Evolutionary conservation across 2,329 filamentous ascomycete genomes (phyloP).

Genomic region (Diplocarpon mali): DNA sequence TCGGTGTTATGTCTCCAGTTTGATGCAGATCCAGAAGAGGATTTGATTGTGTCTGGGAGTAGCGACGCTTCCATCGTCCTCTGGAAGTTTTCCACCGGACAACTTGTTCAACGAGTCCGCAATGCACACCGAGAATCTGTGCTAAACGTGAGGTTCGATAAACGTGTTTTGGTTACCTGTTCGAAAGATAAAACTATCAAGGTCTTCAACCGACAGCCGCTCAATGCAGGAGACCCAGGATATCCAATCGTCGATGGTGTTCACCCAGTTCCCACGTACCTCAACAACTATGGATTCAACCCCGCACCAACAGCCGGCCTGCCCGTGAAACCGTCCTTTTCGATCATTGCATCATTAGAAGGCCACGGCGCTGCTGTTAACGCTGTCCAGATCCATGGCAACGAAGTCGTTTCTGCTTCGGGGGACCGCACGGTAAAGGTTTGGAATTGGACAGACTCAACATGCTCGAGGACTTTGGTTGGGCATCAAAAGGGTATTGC

Average conservation of each 20-base stretch:
- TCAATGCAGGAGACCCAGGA: slow-evolving; percentile 50
- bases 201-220: slow-evolving; percentile 72
- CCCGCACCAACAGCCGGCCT: slow-evolving; percentile 34
- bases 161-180: slow-evolving; percentile 84
- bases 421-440: slow-evolving; percentile 90
- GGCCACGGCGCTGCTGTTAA: slow-evolving; percentile 91
- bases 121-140: slow-evolving; percentile 83
- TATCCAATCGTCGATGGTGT: slow-evolving; percentile 34
- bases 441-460: slow-evolving; percentile 78
- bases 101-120: slow-evolving; percentile 64
- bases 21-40: slow-evolving; percentile 75
- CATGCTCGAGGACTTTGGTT: slow-evolving; percentile 64
- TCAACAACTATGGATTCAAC: slow-evolving; percentile 46
- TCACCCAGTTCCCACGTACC: slow-evolving; percentile 40
- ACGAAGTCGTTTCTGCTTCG: slow-evolving; percentile 87
- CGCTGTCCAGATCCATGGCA: slow-evolving; percentile 78
- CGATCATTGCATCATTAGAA: slow-evolving; percentile 65
- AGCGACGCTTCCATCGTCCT: slow-evolving; percentile 85
- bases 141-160: slow-evolving; percentile 85
- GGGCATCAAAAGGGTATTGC: slow-evolving; percentile 94
- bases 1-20: slow-evolving; percentile 95
- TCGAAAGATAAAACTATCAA: slow-evolving; percentile 97
- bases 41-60: slow-evolving; percentile 89
- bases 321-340: slow-evolving; percentile 52
- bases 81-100: slow-evolving; percentile 87